Evolutionary conservation across 2,329 filamentous ascomycete genomes (phyloP).

Genomic region (Colletotrichum cordylinicola): DNA sequence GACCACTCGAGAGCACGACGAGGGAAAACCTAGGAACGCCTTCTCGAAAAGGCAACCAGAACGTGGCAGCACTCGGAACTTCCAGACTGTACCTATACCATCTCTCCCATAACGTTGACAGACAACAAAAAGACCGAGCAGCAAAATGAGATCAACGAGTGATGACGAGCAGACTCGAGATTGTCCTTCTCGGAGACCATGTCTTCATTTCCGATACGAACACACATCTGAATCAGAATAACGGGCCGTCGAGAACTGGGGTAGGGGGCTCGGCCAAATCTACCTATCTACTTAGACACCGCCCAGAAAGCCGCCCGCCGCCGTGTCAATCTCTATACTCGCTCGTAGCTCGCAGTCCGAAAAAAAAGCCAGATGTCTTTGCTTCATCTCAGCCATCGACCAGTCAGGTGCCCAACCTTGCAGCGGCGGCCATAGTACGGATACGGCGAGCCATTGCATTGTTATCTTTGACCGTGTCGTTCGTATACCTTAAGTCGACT

Average conservation of each 20-base stretch:
- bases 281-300: background rate
- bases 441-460: slow-evolving; percentile 1
- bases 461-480: background rate
- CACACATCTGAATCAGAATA: background rate
- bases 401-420: background rate
- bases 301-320: background rate
- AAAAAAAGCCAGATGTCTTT: background rate
- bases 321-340: background rate
- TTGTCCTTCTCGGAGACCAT: background rate
- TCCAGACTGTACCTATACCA: background rate
- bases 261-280: background rate
- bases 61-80: background rate
- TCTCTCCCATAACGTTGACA: background rate
- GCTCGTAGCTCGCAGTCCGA: background rate
- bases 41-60: background rate
- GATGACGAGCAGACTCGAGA: slow-evolving; percentile 12
- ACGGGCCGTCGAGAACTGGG: background rate
- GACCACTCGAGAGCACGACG: background rate
- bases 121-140: background rate
- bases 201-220: background rate
- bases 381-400: slow-evolving; percentile 3
- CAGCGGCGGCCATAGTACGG: background rate
- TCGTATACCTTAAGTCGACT: background rate
- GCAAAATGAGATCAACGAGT: background rate
- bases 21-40: background rate